Evolutionary conservation across 2,329 filamentous ascomycete species (phyloP).

Genomic region (Chalaropsis thielavioides): DNA sequence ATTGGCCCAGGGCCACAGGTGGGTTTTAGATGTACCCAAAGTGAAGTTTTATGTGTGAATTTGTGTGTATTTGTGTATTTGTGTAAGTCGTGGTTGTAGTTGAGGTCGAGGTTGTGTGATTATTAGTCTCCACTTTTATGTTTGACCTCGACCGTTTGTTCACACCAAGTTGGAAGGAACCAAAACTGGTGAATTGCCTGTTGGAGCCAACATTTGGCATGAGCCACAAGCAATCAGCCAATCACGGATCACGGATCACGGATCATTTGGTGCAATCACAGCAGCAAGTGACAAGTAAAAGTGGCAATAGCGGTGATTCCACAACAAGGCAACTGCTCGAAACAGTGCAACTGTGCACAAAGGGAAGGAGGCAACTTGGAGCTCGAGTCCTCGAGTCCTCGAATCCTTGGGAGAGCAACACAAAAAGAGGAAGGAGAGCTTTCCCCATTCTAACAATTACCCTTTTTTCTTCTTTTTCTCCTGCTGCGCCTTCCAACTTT

Average conservation of each 20-base stretch:
- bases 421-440: neutral
- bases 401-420: neutral
- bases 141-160: no score
- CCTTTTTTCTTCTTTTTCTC: neutral
- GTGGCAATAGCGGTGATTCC: no score
- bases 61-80: no score
- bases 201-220: no score
- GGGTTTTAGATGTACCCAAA: no score
- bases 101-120: neutral
- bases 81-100: neutral
- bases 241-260: neutral
- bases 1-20: neutral
- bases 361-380: neutral
- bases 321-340: neutral
- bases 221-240: neutral
- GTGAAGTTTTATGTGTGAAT: no score
- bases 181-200: neutral
- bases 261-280: neutral
- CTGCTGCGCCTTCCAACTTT: neutral
- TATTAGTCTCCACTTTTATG: neutral
- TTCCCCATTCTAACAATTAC: neutral
- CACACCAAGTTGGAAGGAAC: neutral
- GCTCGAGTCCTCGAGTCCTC: neutral
- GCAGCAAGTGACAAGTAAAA: no score
- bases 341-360: neutral